phyloP scores from a whole-genome alignment of 2,329 filamentous ascomycete species.

The Aspergillus novofumigatus region DNA sequence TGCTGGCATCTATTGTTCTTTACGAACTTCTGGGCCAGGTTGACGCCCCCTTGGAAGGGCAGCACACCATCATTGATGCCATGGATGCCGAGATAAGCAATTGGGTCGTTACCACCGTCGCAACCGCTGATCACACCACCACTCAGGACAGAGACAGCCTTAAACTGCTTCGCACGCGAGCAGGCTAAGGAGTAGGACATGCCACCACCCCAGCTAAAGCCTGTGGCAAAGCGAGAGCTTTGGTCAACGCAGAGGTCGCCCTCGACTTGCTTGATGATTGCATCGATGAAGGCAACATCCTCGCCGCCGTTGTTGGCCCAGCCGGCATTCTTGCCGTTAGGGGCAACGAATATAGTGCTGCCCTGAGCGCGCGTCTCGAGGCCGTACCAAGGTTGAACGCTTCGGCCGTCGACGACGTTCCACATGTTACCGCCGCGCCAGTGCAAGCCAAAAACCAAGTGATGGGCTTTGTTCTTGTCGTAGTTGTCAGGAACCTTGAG shows the following conservation, averaged over 20 bases:
- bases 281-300: constrained; percentile 41
- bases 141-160: constrained; percentile 37
- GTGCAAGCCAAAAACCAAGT: constrained; percentile 43
- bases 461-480: constrained; percentile 36
- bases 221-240: constrained; percentile 40
- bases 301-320: constrained; percentile 44
- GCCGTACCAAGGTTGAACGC: constrained; percentile 38
- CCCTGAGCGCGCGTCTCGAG: constrained; percentile 34
- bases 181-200: constrained; percentile 45
- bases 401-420: constrained; percentile 30
- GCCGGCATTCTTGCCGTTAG: constrained; percentile 40
- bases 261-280: constrained; percentile 37
- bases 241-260: constrained; percentile 42
- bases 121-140: constrained; percentile 35
- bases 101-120: constrained; percentile 35
- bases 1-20: constrained; percentile 35
- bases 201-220: constrained; percentile 45
- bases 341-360: constrained; percentile 43
- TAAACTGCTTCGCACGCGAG: constrained; percentile 36
- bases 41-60: constrained; percentile 29
- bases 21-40: constrained; percentile 38
- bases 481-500: constrained; percentile 29
- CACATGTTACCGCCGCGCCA: constrained; percentile 38
- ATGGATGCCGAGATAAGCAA: constrained; percentile 41
- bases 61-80: constrained; percentile 38